phyloP scores from a whole-genome alignment of 2,329 filamentous ascomycete species.

The Leptodontidium sp. region DNA sequence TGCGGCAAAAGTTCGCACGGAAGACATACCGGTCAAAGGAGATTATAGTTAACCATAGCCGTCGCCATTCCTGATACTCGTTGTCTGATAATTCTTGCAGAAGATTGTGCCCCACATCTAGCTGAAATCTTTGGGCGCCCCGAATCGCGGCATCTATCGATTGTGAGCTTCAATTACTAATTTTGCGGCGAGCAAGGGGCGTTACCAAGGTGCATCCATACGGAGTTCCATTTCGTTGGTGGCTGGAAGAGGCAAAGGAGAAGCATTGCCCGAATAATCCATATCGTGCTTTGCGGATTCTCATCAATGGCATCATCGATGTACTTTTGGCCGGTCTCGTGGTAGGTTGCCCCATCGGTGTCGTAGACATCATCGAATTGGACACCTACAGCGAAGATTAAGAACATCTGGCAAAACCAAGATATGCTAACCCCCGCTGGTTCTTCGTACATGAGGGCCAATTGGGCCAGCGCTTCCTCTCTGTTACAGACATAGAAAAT shows the following conservation, averaged over 20 bases:
- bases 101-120: conserved; percentile 28
- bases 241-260: conserved; percentile 32
- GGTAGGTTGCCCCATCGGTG: conserved; percentile 27
- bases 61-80: conserved; percentile 33
- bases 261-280: conserved; percentile 34
- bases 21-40: conserved; percentile 31
- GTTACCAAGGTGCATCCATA: conserved; percentile 32
- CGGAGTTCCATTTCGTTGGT: conserved; percentile 30
- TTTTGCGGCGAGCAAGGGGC: conserved; percentile 19
- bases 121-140: conserved; percentile 30
- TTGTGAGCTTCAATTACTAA: conserved; percentile 22
- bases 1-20: conserved; percentile 13
- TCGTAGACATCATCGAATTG: conserved; percentile 34
- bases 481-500: conserved; percentile 32
- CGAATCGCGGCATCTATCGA: conserved; percentile 31
- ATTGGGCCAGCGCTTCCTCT: conserved; percentile 25
- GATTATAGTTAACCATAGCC: conserved; percentile 30
- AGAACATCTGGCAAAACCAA: conserved; percentile 35
- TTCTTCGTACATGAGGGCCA: conserved; percentile 31
- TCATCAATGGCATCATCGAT: conserved; percentile 34
- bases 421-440: conserved; percentile 28
- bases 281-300: conserved; percentile 32
- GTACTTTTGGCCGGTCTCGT: conserved; percentile 30
- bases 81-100: conserved; percentile 32
- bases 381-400: conserved; percentile 31